Conservation (phyloP, 2,329 filamentous ascomycete genomes). For the Emergomyces orientalis region DNA sequence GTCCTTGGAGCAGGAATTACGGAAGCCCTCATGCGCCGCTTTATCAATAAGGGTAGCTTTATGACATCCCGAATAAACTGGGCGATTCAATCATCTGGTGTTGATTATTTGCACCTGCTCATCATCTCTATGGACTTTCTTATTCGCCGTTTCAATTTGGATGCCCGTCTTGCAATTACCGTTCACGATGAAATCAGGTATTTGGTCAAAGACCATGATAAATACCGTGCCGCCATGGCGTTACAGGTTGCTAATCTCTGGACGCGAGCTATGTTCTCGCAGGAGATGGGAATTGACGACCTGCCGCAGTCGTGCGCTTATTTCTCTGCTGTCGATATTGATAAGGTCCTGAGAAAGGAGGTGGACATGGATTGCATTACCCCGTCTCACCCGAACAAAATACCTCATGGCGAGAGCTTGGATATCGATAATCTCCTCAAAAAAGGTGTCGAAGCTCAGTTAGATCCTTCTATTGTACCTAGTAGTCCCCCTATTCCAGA, state of each 20-base stretch:
- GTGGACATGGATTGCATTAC: conserved; percentile 97
- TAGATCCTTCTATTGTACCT: conserved; percentile 58
- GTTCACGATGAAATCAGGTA: conserved; percentile 98
- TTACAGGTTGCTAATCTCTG: conserved; percentile 90
- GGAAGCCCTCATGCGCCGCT: conserved; percentile 81
- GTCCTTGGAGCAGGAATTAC: conserved; percentile 93
- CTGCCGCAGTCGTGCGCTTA: conserved; percentile 90
- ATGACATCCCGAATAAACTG: conserved; percentile 97
- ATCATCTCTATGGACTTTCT: conserved; percentile 94
- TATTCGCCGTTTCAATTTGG: conserved; percentile 70
- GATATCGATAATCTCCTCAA: conserved; percentile 71
- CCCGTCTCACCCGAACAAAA: conserved; percentile 68
- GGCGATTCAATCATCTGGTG: conserved; percentile 95
- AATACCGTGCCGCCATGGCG: conserved; percentile 83
- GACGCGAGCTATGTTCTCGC: conserved; percentile 94
- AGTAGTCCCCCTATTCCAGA: conserved; percentile 50
- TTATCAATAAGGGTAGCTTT: conserved; percentile 80
- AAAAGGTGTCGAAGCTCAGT: conserved; percentile 57
- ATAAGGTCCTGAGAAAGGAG: conserved; percentile 92
- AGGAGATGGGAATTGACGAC: conserved; percentile 93
- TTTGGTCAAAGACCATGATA: conserved; percentile 73
- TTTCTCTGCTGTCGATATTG: conserved; percentile 91
- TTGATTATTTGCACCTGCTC: conserved; percentile 91
- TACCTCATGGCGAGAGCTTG: conserved; percentile 75
- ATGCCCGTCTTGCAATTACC: conserved; percentile 79